A percentile compares a stretch with the other conserved stretches of the same genome.
Evolutionary conservation across 805 yeast genomes (phyloP).

Genomic region (Myxozyma mucilagina): DNA sequence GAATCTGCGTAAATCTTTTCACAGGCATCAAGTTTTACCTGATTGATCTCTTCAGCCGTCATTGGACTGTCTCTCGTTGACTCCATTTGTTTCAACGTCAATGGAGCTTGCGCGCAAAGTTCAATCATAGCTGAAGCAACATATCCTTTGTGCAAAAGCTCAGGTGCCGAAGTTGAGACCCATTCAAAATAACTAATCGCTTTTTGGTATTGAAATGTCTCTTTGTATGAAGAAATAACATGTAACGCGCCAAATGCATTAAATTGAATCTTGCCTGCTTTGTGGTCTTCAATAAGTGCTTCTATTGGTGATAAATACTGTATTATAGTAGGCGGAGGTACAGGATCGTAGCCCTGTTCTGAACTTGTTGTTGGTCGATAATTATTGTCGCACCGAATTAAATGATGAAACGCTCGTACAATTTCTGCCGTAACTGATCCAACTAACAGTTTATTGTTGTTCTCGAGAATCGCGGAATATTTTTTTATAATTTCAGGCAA

Average conservation of each 20-base stretch:
- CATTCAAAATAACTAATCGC: slow-evolving; percentile 17
- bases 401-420: background rate
- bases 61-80: background rate
- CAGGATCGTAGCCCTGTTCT: background rate
- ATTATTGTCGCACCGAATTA: background rate
- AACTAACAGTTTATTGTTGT: background rate
- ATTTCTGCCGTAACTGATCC: background rate
- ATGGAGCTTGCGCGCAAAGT: slow-evolving; percentile 14
- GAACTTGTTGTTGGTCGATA: background rate
- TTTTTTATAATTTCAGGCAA: background rate
- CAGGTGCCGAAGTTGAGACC: background rate
- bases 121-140: slow-evolving; percentile 17
- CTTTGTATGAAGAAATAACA: slow-evolving; percentile 8
- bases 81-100: background rate
- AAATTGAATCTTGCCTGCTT: background rate
- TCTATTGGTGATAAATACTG: background rate
- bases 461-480: background rate
- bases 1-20: background rate
- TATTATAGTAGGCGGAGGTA: background rate
- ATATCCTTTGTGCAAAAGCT: background rate
- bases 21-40: background rate
- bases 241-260: background rate
- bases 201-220: slow-evolving; percentile 1
- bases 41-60: background rate
- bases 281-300: background rate